phyloP scores from a whole-genome alignment of 192 early-diverging fungal species.

The Backusella parvicylindrica region DNA sequence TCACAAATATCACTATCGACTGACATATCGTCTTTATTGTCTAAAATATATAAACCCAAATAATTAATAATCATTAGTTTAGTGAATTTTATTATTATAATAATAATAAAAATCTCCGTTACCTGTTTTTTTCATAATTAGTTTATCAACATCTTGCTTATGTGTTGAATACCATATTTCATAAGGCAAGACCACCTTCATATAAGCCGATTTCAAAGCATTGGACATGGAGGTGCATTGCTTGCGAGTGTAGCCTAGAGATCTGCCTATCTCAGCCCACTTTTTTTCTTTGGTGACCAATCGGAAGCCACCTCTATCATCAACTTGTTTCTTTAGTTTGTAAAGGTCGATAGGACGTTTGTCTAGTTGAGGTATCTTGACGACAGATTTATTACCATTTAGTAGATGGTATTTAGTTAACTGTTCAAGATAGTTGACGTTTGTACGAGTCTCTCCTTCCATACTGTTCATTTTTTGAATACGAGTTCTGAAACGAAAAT shows the following conservation, averaged over 20 bases:
- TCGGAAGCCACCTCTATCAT: constrained; percentile 68
- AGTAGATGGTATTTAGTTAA: constrained; percentile 85
- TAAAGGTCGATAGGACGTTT: constrained; percentile 84
- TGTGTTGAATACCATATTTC: constrained; percentile 62
- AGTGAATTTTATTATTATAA: constrained; percentile 14
- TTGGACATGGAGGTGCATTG: constrained; percentile 76
- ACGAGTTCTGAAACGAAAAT: constrained; percentile 85
- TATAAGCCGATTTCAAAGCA: constrained; percentile 65
- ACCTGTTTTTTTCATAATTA: constrained; percentile 6
- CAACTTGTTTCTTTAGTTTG: constrained; percentile 79
- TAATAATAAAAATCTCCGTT: not conserved
- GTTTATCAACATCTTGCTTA: constrained; percentile 1
- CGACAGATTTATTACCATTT: constrained; percentile 61
- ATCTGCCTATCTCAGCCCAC: constrained; percentile 86
- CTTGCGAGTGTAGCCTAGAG: constrained; percentile 65
- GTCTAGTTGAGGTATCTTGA: constrained; percentile 80
- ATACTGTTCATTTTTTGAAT: constrained; percentile 90
- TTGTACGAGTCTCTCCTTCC: constrained; percentile 83
- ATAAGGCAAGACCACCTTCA: constrained; percentile 64
- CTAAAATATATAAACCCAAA: constrained; percentile 7
- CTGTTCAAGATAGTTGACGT: constrained; percentile 89
- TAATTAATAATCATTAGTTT: not conserved
- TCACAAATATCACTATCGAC: constrained; percentile 37
- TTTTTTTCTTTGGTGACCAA: constrained; percentile 69
- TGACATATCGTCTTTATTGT: not conserved